Conservation (phyloP, 768 basidiomycete genomes). For the Dioszegia crocea region DNA sequence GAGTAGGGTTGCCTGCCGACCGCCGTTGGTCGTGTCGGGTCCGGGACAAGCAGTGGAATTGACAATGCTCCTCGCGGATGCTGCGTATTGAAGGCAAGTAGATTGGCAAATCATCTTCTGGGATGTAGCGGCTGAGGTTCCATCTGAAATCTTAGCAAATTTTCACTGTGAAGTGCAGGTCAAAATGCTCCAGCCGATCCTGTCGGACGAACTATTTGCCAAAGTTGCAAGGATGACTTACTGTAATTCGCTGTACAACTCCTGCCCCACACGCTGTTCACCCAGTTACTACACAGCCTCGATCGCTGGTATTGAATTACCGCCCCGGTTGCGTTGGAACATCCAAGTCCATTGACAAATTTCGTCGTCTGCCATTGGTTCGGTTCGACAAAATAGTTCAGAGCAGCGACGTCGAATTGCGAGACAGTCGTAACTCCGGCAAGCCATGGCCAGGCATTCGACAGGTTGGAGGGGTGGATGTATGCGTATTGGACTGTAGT, state of each 20-base stretch:
- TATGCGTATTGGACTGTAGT: constrained; percentile 39
- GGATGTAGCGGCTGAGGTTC: constrained; percentile 28
- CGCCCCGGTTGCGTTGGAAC: constrained; percentile 38
- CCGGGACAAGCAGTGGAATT: constrained; percentile 41
- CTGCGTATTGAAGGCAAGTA: constrained; percentile 45
- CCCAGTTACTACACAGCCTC: constrained; percentile 47
- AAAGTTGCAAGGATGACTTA: no score
- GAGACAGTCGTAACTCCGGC: constrained; percentile 29
- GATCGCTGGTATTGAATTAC: constrained; percentile 44
- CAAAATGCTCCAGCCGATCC: no score
- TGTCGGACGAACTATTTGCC: no score
- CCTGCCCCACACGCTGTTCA: constrained; percentile 40
- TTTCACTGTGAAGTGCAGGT: background rate
- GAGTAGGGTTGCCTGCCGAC: constrained; percentile 24
- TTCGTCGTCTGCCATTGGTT: constrained; percentile 41
- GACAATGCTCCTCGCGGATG: constrained; percentile 32
- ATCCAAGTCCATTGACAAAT: constrained; percentile 44
- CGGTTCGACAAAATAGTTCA: constrained; percentile 42
- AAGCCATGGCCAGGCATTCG: constrained; percentile 47
- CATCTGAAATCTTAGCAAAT: constrained; percentile 13
- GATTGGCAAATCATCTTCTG: constrained; percentile 48
- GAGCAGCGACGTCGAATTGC: constrained; percentile 42
- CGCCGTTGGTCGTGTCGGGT: constrained; percentile 37
- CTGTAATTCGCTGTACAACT: constrained; percentile 39
- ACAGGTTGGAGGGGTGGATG: constrained; percentile 40